phyloP scores from a whole-genome alignment of 2,329 filamentous ascomycete species.

The Hypoxylon sp. region DNA sequence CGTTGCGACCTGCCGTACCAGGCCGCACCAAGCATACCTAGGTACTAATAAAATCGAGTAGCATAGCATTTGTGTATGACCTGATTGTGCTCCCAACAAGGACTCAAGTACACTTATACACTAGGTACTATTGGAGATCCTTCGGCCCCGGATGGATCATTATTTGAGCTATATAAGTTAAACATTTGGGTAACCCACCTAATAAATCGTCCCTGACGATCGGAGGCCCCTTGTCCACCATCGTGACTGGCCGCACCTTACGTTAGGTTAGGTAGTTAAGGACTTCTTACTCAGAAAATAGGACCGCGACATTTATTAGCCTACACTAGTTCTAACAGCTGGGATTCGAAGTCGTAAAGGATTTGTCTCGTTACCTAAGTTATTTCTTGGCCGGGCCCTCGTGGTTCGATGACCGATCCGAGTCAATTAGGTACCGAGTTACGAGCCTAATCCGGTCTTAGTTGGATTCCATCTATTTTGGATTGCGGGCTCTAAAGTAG shows the following conservation, averaged over 20 bases:
- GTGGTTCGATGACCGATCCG: not conserved
- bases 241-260: not conserved
- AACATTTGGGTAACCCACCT: not conserved
- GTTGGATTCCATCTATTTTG: conserved; percentile 3
- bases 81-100: not conserved
- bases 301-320: not conserved
- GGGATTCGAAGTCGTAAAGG: not conserved
- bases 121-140: conserved; percentile 10
- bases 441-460: not conserved
- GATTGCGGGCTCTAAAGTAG: conserved; percentile 29
- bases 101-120: conserved; percentile 7
- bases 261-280: too few relatives aligned
- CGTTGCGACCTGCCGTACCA: conserved; percentile 29
- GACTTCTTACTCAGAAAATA: not conserved
- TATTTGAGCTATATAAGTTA: not conserved
- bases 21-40: conserved; percentile 4
- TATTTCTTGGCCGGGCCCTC: conserved; percentile 3
- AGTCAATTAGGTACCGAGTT: not conserved
- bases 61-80: conserved; percentile 1
- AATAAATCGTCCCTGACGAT: conserved; percentile 22
- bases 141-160: not conserved
- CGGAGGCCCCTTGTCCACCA: conserved; percentile 1
- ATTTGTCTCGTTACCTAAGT: not conserved
- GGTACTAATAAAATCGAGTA: conserved; percentile 1
- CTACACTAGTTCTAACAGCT: not conserved